phyloP scores from a whole-genome alignment of 768 basidiomycete species.

The Calocera viscosa region DNA sequence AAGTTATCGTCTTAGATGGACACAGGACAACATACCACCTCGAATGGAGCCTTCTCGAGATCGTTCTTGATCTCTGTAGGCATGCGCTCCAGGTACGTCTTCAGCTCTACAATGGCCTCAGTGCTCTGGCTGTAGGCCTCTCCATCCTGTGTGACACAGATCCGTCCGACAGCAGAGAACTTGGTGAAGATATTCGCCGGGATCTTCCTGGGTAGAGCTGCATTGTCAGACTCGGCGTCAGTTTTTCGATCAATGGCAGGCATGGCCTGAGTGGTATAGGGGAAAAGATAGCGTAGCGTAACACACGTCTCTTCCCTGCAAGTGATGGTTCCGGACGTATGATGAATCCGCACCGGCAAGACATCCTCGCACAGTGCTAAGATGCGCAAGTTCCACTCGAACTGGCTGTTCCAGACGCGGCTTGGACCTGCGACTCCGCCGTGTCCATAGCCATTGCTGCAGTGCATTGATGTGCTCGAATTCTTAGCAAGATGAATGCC shows the following conservation, averaged over 20 bases:
- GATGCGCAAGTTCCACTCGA: neutral
- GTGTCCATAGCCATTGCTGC: neutral
- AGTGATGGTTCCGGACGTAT: neutral
- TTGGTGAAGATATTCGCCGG: neutral
- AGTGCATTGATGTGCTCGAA: neutral
- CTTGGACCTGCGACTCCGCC: neutral
- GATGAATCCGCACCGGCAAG: neutral
- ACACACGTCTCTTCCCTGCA: neutral
- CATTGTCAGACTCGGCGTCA: neutral
- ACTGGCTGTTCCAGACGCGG: neutral
- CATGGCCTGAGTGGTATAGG: neutral
- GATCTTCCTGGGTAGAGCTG: neutral
- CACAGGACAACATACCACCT: neutral
- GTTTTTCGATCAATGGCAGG: neutral
- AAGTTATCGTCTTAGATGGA: too few species aligned
- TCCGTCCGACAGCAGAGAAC: neutral
- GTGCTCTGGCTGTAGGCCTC: slow-evolving; percentile 2
- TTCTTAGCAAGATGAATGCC: slow-evolving; percentile 6
- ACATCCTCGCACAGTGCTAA: neutral
- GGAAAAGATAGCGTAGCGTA: neutral
- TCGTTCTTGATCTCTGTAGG: neutral
- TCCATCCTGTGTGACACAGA: neutral
- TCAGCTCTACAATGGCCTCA: neutral
- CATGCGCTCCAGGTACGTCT: neutral
- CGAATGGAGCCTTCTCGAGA: neutral